Percentiles rank a stretch among this genome's conserved stretches.
These are phyloP conservation scores for Lachancea lanzarotensis DNA, from an alignment of 805 yeast species.

Conservation along the genomic window DNA sequence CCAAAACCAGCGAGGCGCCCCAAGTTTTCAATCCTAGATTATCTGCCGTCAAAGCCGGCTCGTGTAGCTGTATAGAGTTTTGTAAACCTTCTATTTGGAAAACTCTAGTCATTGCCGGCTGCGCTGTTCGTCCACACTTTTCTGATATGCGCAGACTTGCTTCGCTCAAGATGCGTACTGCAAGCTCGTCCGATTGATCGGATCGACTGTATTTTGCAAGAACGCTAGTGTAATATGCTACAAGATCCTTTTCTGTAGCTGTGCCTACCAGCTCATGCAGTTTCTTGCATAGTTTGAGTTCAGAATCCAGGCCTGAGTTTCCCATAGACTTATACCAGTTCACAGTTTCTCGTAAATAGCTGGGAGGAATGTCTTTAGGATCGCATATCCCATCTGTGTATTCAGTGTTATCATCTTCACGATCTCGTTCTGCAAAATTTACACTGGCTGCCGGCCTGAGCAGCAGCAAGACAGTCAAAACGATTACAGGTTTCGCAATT, in stretches of 20 bases:
- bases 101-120: conserved; percentile 59
- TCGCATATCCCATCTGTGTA: conserved; percentile 32
- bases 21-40: conserved; percentile 89
- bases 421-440: conserved; percentile 38
- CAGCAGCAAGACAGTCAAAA: conserved; percentile 41
- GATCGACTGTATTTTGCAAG: conserved; percentile 26
- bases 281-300: conserved; percentile 27
- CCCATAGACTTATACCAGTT: conserved; percentile 41
- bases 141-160: conserved; percentile 69
- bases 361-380: conserved; percentile 20
- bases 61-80: conserved; percentile 41
- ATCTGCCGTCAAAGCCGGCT: conserved; percentile 84
- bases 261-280: conserved; percentile 36
- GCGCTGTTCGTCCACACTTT: conserved; percentile 78
- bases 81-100: conserved; percentile 42
- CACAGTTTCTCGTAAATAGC: conserved; percentile 27
- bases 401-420: conserved; percentile 6
- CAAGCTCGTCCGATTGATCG: conserved; percentile 33
- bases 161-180: conserved; percentile 41
- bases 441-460: conserved; percentile 44
- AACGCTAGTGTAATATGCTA: conserved; percentile 36
- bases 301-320: conserved; percentile 22
- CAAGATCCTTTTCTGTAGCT: conserved; percentile 44
- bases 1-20: conserved; percentile 81
- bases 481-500: conserved; percentile 42